Conservation (phyloP, 2,329 filamentous ascomycete genomes). For the Microdochium paspali region DNA sequence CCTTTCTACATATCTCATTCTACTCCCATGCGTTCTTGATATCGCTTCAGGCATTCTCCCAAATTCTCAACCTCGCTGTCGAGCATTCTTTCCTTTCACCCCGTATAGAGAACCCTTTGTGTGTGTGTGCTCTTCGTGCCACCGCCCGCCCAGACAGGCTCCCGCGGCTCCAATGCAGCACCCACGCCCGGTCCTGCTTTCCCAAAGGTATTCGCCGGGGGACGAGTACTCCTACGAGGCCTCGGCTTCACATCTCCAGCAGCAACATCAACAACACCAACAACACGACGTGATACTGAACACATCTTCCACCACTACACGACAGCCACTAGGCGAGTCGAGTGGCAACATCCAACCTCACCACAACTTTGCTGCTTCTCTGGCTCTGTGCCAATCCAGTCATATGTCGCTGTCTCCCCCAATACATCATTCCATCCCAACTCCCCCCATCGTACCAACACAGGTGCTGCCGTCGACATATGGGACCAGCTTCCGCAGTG, state of each 20-base stretch:
- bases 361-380: slow-evolving; percentile 16
- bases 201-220: slow-evolving; percentile 38
- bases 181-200: slow-evolving; percentile 36
- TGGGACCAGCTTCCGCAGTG: slow-evolving; percentile 21
- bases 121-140: slow-evolving; percentile 3
- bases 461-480: slow-evolving; percentile 42
- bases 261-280: slow-evolving; percentile 3
- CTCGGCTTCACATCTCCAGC: background rate
- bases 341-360: slow-evolving; percentile 40
- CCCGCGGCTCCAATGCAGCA: slow-evolving; percentile 24
- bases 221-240: slow-evolving; percentile 35
- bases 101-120: background rate
- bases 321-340: slow-evolving; percentile 40
- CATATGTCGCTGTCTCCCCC: slow-evolving; percentile 31
- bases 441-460: slow-evolving; percentile 36
- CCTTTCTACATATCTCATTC: slow-evolving; percentile 24
- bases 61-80: slow-evolving; percentile 20
- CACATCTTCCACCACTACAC: slow-evolving; percentile 21
- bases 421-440: slow-evolving; percentile 26
- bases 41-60: slow-evolving; percentile 17
- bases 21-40: slow-evolving; percentile 22
- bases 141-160: slow-evolving; percentile 8
- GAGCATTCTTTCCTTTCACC: slow-evolving; percentile 18
- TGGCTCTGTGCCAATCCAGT: slow-evolving; percentile 34
- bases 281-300: slow-evolving; percentile 26